These are phyloP conservation scores for Leccinum longicurvipes DNA, from an alignment of 768 basidiomycete species.

Conservation along the genomic window DNA sequence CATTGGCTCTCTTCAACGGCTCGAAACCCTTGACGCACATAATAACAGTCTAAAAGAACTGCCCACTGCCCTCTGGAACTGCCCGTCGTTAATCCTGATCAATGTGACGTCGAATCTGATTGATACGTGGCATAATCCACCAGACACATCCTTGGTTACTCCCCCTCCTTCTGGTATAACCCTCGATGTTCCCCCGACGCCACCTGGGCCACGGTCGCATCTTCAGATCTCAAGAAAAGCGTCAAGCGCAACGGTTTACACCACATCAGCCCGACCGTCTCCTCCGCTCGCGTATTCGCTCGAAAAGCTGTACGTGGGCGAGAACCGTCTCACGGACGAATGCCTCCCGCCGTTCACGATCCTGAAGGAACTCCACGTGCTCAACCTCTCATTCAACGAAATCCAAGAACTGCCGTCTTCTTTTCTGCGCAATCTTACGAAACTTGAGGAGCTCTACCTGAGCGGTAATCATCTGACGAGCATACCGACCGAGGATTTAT, in stretches of 20 bases:
- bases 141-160: constrained; percentile 31
- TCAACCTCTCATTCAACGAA: constrained; percentile 94
- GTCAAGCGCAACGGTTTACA: constrained; percentile 36
- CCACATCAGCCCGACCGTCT: constrained; percentile 29
- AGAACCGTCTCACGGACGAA: constrained; percentile 85
- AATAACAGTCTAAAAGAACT: constrained; percentile 84
- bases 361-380: constrained; percentile 70
- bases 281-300: constrained; percentile 70
- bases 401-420: constrained; percentile 81
- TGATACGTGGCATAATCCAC: constrained; percentile 67
- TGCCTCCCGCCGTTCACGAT: constrained; percentile 70
- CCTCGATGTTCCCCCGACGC: constrained; percentile 20
- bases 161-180: constrained; percentile 19
- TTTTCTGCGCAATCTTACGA: constrained; percentile 68
- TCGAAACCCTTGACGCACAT: constrained; percentile 80
- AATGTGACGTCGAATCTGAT: constrained; percentile 91
- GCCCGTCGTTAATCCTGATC: constrained; percentile 63
- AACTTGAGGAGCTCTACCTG: constrained; percentile 84
- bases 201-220: constrained; percentile 14
- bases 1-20: constrained; percentile 71
- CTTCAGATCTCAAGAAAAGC: constrained; percentile 26
- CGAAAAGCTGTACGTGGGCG: constrained; percentile 79
- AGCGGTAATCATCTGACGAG: constrained; percentile 93
- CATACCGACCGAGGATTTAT: constrained; percentile 86
- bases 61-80: constrained; percentile 80